Evolutionary conservation across 2,329 filamentous ascomycete genomes (phyloP).

Genomic region (Colletotrichum simmondsii): DNA sequence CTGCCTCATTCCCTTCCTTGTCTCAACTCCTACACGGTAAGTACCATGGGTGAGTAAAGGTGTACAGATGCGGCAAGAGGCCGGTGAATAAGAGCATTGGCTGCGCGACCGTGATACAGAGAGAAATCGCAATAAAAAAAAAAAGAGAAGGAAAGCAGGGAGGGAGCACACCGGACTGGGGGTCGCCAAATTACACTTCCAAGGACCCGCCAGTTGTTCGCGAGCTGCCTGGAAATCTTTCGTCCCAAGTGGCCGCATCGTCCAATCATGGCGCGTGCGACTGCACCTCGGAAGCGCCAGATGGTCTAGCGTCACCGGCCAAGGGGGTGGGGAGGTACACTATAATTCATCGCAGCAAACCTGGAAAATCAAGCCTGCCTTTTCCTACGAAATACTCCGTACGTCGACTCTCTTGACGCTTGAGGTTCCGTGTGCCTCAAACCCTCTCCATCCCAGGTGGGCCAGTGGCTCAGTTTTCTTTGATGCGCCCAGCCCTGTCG

Average conservation of each 20-base stretch:
- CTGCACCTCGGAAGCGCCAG: slow-evolving; percentile 6
- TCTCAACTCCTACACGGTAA: neutral
- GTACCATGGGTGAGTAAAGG: neutral
- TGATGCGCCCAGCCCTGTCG: neutral
- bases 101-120: neutral
- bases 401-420: neutral
- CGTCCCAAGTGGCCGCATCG: slow-evolving; percentile 16
- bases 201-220: slow-evolving; percentile 16
- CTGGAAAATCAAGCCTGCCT: neutral
- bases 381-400: neutral
- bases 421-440: neutral
- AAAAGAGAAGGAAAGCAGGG: neutral
- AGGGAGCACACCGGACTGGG: neutral
- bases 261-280: slow-evolving; percentile 25
- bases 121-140: neutral
- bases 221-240: slow-evolving; percentile 11
- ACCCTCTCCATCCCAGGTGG: neutral
- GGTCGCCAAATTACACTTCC: slow-evolving; percentile 23
- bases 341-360: neutral
- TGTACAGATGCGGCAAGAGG: neutral
- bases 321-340: neutral
- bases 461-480: neutral
- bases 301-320: slow-evolving; percentile 4
- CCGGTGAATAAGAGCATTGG: neutral
- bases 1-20: neutral